Conservation (phyloP, 1,139 yeast species). For the Debaryomyces udenii region DNA sequence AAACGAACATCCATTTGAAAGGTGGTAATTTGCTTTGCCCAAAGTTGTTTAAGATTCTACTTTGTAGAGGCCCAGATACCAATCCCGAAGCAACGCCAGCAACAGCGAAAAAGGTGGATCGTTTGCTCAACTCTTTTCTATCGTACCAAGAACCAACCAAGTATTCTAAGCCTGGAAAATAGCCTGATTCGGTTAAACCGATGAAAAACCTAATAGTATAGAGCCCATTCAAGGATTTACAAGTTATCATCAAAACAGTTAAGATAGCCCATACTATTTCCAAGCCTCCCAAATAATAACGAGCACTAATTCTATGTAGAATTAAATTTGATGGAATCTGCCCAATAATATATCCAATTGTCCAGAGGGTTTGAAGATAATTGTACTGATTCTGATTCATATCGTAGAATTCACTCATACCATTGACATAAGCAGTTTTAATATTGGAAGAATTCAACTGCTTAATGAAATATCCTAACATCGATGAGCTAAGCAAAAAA, state of each 20-base stretch:
- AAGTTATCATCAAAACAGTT: conserved; percentile 53
- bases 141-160: conserved; percentile 21
- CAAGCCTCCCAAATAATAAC: conserved; percentile 55
- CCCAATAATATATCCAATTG: conserved; percentile 62
- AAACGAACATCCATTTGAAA: conserved; percentile 57
- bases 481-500: conserved; percentile 45
- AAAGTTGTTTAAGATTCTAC: conserved; percentile 37
- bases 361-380: conserved; percentile 54
- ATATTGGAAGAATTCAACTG: conserved; percentile 50
- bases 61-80: conserved; percentile 48
- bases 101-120: conserved; percentile 27
- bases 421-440: conserved; percentile 60
- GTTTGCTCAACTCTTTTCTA: conserved; percentile 17
- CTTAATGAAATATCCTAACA: conserved; percentile 43
- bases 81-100: conserved; percentile 49
- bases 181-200: conserved; percentile 62
- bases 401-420: conserved; percentile 58
- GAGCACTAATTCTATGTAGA: conserved; percentile 54
- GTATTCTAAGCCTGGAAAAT: conserved; percentile 50
- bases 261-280: conserved; percentile 62
- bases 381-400: conserved; percentile 59
- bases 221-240: conserved; percentile 38
- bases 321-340: conserved; percentile 61
- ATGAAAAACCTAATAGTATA: conserved; percentile 60
- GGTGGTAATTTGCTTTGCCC: conserved; percentile 21